These are phyloP conservation scores for Malus fusca DNA, from an alignment of 306 rosid species.

Conservation along the genomic window DNA sequence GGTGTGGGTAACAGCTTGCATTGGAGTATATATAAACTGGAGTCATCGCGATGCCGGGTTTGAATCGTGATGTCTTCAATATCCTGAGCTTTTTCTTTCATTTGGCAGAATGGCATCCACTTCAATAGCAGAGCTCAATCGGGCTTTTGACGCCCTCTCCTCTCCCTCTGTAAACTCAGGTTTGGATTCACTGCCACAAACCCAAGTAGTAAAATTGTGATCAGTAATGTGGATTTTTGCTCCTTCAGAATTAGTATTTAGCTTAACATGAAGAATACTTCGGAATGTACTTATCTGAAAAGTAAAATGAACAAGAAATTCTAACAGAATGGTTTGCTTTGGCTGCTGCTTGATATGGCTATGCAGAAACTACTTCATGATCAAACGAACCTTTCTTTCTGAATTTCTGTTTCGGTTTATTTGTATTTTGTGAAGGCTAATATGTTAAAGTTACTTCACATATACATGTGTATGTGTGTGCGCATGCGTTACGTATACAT, in stretches of 20 bases:
- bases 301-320: not conserved
- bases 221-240: not conserved
- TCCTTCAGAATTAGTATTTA: not conserved
- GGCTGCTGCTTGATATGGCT: not conserved
- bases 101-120: conserved; percentile 94
- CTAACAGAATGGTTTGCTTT: not conserved
- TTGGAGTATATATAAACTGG: conserved; percentile 50
- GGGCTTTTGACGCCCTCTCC: conserved; percentile 60
- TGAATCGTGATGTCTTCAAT: conserved; percentile 41
- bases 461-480: not conserved
- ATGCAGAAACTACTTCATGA: not conserved
- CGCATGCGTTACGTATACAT: not conserved
- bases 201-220: not conserved
- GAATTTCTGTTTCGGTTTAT: not conserved
- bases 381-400: not conserved
- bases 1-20: conserved; percentile 50
- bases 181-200: conserved; percentile 19
- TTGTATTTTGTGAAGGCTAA: conserved; percentile 17
- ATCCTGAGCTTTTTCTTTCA: conserved; percentile 50
- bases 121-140: conserved; percentile 46
- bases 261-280: not conserved
- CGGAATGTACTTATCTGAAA: not conserved
- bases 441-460: conserved; percentile 5
- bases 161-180: conserved; percentile 36
- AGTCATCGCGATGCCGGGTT: conserved; percentile 62